Conservation (phyloP, 2,329 filamentous ascomycete species). For the Venturia effusa region DNA sequence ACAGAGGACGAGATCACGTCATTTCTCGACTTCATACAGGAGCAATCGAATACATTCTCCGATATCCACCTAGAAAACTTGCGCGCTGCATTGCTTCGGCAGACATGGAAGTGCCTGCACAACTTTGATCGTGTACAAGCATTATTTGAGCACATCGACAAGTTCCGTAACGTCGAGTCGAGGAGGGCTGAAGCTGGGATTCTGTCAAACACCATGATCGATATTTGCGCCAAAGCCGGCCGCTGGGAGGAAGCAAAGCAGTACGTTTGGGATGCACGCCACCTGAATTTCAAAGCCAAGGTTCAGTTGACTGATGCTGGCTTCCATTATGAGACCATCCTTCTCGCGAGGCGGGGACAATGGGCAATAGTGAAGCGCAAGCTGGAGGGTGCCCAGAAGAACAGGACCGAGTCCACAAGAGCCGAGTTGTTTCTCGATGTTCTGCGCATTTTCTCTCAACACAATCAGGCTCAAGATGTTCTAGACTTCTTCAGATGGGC, state of each 20-base stretch:
- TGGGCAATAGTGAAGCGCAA: neutral
- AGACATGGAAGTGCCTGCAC: neutral
- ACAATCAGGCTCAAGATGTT: neutral
- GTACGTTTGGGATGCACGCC: neutral
- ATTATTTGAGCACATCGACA: slow-evolving; percentile 1
- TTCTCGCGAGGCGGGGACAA: neutral
- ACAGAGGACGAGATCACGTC: neutral
- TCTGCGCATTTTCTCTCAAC: neutral
- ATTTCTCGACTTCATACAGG: neutral
- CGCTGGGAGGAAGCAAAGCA: neutral
- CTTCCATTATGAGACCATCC: neutral
- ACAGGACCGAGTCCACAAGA: too few species aligned
- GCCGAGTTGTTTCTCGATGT: neutral
- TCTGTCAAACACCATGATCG: neutral
- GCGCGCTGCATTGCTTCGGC: neutral
- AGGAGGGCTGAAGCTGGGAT: neutral
- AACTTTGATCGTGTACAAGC: neutral
- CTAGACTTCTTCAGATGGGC: neutral
- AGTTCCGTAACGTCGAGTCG: neutral
- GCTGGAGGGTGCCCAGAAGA: neutral
- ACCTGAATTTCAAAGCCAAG: neutral
- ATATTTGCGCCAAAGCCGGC: neutral
- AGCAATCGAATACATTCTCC: neutral
- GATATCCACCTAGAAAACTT: neutral
- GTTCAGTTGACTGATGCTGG: neutral